Evolutionary conservation across 2,329 filamentous ascomycete species (phyloP), one percentile per base, ranked within the genome.

Genomic region (Paraconiothyrium sp.): DNA sequence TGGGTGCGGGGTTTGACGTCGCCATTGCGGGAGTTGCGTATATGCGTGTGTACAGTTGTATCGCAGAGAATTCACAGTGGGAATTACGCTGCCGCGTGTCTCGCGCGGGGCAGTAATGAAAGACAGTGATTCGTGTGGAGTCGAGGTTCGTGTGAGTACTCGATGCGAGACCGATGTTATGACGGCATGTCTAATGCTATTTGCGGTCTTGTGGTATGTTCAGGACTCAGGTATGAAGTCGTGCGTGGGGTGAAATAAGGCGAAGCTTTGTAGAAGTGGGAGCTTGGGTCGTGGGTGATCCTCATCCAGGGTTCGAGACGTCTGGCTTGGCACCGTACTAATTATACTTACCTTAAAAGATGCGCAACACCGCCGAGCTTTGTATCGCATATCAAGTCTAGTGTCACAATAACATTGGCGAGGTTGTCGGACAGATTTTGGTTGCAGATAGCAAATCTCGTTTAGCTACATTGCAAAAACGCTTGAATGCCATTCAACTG

Each of bases 261-360:
- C 22, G 27, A 20, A 46, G 20, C 20, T 46, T 22, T 13, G 22
- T 3, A 22, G 14, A 54, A 41, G 35, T 20, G 27, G 50, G 35
- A 54, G 35, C 13, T 54, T 43, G 22, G n/a, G 49, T 52, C 22
- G 49, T 20, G 49, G 49, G 22, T 55, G 30, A 14, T 46, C 50
- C 35, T 52, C 39, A 35, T 54, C n/a, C 30, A 55, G 52, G 52
- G 52, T 55, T 27, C 41, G 52, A 46, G 52, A 55, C 41, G 52
- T 46, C 30, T 44, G 52, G 52, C 52, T 55, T 55, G 52, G 52
- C 52, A n/a, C n/a, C 20, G n/a, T 44, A 41, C 24, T 30, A 11
- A 16, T 20, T 13, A 43, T 7, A 24, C 8, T 22, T 22, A 9
- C 2, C 9, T 13, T 7, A 1, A 11, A 3, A 52, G 6, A 0